Conservation (phyloP, 208 protist species). For the Leishmania martiniquensis region DNA sequence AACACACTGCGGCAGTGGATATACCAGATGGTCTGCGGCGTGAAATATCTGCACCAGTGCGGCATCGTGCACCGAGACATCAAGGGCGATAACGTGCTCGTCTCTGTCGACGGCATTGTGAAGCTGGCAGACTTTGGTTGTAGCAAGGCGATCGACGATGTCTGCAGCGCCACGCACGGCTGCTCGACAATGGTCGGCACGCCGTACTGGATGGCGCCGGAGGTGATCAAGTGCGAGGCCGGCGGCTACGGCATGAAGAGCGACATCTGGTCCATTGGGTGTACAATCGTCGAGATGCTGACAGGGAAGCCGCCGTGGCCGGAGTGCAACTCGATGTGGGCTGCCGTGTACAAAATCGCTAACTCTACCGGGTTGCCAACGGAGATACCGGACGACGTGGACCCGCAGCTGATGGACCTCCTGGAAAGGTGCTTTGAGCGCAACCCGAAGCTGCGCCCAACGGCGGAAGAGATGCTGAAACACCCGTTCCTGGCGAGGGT, state of each 20-base stretch:
- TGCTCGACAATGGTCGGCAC: slow-evolving; percentile 89
- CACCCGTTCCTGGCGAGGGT: slow-evolving; percentile 71
- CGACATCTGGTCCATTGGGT: slow-evolving; percentile 95
- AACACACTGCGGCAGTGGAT: slow-evolving; percentile 83
- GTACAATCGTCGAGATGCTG: slow-evolving; percentile 95
- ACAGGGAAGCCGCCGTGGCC: slow-evolving; percentile 92
- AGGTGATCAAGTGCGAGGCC: slow-evolving; percentile 89
- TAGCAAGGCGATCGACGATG: slow-evolving; percentile 85
- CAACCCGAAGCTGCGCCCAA: slow-evolving; percentile 71
- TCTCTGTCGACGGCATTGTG: slow-evolving; percentile 82
- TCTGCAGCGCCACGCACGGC: slow-evolving; percentile 79
- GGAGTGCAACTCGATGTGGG: slow-evolving; percentile 89
- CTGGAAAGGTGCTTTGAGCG: slow-evolving; percentile 83
- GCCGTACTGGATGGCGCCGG: slow-evolving; percentile 93
- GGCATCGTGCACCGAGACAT: slow-evolving; percentile 93
- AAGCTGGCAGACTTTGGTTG: slow-evolving; percentile 95
- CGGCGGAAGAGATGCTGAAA: slow-evolving; percentile 62
- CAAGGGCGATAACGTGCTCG: slow-evolving; percentile 92
- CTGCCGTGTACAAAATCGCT: slow-evolving; percentile 88
- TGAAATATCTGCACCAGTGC: slow-evolving; percentile 90
- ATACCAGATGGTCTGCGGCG: slow-evolving; percentile 90
- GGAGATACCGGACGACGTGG: slow-evolving; percentile 77
- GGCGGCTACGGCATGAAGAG: slow-evolving; percentile 92
- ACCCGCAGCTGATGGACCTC: slow-evolving; percentile 77
- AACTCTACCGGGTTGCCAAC: slow-evolving; percentile 86